Evolutionary conservation across 2,329 filamentous ascomycete species (phyloP), one percentile per base, ranked within the genome.

Genomic region (Hymenoscyphus albidus): DNA sequence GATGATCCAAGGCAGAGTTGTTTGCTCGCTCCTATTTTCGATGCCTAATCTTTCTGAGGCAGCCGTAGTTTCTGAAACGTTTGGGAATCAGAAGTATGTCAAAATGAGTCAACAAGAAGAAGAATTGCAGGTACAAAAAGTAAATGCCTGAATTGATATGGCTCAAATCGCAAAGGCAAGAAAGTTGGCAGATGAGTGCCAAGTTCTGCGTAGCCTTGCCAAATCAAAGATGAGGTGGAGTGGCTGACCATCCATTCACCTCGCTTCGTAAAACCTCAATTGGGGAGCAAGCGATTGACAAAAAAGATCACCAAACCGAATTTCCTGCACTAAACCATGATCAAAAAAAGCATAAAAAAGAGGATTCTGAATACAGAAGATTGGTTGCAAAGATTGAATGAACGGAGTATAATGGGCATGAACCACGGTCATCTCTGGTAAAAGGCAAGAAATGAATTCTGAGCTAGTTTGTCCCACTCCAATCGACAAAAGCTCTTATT

Each of bases 361-460:
- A n/a, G 57, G n/a, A 51, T 44, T 71, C 72, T 73, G 72, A 70
- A 61, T 68, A 65, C 72, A 72, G 71, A 72, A 57, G 60, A 58
- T 61, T 61, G 57, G 68, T 73, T 81, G 77, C 81, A 83, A 83
- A 83, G 80, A 83, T 82, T 82, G 67, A 70, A 65, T 72, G 77
- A 82, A 77, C 77, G 81, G 80, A 82, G 80, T 82, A 75, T 79
- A 72, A 73, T 82, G 80, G 80, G 80, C 80, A 75, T 73, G 71
- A 72, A 63, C 73, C 74, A 76, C 73, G 74, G 74, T 74, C 73
- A 76, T 75, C 74, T 76, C 74, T 76, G 74, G 74, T 75, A 75
- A 75, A 75, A 75, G 74, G 74, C 73, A 75, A 75, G 74, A 75
- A 75, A 75, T 75, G 74, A 74, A 74, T 75, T 74, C 73, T 75